Conservation (phyloP, 306 rosid species). For the Vachellia collinsii region DNA sequence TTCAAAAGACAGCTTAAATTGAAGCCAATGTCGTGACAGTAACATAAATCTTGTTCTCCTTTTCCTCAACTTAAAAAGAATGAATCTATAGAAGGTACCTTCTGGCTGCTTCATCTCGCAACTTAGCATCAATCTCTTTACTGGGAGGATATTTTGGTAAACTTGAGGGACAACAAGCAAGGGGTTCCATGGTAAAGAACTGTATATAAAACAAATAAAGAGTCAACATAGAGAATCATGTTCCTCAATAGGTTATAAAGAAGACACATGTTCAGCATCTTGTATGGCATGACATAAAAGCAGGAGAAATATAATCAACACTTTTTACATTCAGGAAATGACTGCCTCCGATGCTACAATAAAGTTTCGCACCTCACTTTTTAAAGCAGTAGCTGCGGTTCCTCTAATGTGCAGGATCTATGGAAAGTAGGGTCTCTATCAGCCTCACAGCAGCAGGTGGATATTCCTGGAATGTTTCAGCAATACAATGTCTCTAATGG, state of each 20-base stretch:
- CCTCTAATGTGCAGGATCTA: slow-evolving; percentile 78
- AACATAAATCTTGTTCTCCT: slow-evolving; percentile 13
- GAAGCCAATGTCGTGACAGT: slow-evolving; percentile 10
- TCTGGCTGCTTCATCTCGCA: slow-evolving; percentile 67
- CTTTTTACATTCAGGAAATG: slow-evolving; percentile 26
- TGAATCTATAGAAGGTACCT: slow-evolving; percentile 54
- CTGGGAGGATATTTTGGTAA: slow-evolving; percentile 90
- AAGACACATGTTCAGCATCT: slow-evolving; percentile 27
- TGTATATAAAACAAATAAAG: slow-evolving; percentile 41
- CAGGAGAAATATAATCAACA: slow-evolving; percentile 26
- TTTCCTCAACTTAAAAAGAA: slow-evolving; percentile 16
- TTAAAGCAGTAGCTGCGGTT: slow-evolving; percentile 76
- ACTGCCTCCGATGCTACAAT: slow-evolving; percentile 18
- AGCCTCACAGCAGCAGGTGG: slow-evolving; percentile 69
- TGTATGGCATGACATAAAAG: slow-evolving; percentile 13
- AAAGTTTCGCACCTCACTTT: slow-evolving; percentile 64
- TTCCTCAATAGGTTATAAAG: slow-evolving; percentile 24
- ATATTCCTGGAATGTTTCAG: slow-evolving; percentile 73
- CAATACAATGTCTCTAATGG: slow-evolving; percentile 71
- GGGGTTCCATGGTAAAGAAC: slow-evolving; percentile 81
- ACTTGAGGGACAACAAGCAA: slow-evolving; percentile 84
- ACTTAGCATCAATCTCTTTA: slow-evolving; percentile 88
- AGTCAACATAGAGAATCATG: slow-evolving; percentile 29
- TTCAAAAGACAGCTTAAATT: slow-evolving; percentile 14
- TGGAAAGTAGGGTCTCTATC: slow-evolving; percentile 74